Evolutionary conservation across 2,329 filamentous ascomycete species (phyloP).

Genomic region (Immersiporthe knoxdaviesiana): DNA sequence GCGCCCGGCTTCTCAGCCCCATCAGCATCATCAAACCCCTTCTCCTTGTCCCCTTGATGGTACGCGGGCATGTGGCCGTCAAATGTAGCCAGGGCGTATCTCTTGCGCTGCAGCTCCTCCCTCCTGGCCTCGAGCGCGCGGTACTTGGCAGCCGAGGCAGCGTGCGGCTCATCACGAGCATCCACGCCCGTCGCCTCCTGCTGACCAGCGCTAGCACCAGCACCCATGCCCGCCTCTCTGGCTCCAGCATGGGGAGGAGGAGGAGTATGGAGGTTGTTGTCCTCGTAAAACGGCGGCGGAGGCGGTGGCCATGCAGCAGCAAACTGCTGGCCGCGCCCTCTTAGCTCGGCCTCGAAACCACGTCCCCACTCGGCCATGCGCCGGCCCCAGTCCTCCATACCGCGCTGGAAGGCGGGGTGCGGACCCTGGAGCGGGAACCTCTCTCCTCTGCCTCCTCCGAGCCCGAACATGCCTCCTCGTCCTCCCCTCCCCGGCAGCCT

Average conservation of each 20-base stretch:
- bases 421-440: slow-evolving; percentile 2
- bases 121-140: slow-evolving; percentile 41
- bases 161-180: slow-evolving; percentile 31
- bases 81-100: slow-evolving; percentile 32
- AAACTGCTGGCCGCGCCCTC: slow-evolving; percentile 11
- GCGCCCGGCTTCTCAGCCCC: slow-evolving; percentile 32
- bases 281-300: slow-evolving; percentile 40
- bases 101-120: slow-evolving; percentile 39
- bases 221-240: slow-evolving; percentile 24
- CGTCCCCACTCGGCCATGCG: slow-evolving; percentile 21
- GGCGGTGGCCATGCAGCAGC: slow-evolving; percentile 44
- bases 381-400: slow-evolving; percentile 22
- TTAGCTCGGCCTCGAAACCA: not conserved
- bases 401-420: slow-evolving; percentile 9
- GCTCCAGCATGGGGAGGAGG: no score
- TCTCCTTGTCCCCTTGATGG: slow-evolving; percentile 8
- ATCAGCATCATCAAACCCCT: slow-evolving; percentile 8
- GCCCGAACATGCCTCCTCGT: slow-evolving; percentile 13
- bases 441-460: slow-evolving; percentile 12
- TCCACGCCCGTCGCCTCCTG: slow-evolving; percentile 26
- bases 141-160: slow-evolving; percentile 42
- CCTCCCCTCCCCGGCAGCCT: slow-evolving; percentile 15
- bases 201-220: slow-evolving; percentile 3
- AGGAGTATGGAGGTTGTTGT: not conserved
- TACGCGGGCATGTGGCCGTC: slow-evolving; percentile 25